phyloP scores from a whole-genome alignment of 257 asterid genomes.

The Ocimum tenuiflorum region DNA sequence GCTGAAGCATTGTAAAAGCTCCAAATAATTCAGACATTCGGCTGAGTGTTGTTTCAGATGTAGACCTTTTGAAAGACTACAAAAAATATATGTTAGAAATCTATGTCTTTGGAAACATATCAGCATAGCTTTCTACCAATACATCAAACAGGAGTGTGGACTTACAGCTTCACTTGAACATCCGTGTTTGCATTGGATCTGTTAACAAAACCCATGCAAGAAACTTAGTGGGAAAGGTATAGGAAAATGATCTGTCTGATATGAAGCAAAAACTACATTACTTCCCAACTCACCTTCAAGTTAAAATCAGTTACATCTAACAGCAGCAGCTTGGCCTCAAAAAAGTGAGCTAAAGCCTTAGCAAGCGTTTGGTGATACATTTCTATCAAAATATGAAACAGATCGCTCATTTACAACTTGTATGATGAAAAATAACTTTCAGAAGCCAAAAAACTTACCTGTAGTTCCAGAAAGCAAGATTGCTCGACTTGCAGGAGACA shows the following conservation, averaged over 20 bases:
- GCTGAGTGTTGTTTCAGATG: conserved; percentile 64
- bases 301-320: conserved; percentile 66
- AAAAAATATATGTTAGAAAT: not conserved
- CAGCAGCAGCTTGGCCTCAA: conserved; percentile 58
- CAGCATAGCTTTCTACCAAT: not conserved
- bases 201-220: conserved; percentile 21
- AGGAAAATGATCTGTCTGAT: not conserved
- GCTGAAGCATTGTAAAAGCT: conserved; percentile 47
- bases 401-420: not conserved
- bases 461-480: conserved; percentile 82
- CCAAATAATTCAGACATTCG: conserved; percentile 60
- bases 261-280: not conserved
- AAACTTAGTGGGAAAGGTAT: conserved; percentile 13
- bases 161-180: conserved; percentile 54
- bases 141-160: conserved; percentile 9
- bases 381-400: conserved; percentile 33
- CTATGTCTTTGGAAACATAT: not conserved
- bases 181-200: conserved; percentile 83
- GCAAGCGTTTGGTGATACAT: conserved; percentile 75
- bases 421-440: not conserved
- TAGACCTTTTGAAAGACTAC: conserved; percentile 63
- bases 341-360: conserved; percentile 73
- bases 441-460: conserved; percentile 31
- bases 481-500: conserved; percentile 81
- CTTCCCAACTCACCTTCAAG: conserved; percentile 43